Evolutionary conservation across 2,329 filamentous ascomycete genomes (phyloP), one percentile per base, ranked within the genome.

Genomic region (Herpotrichia juniperi): DNA sequence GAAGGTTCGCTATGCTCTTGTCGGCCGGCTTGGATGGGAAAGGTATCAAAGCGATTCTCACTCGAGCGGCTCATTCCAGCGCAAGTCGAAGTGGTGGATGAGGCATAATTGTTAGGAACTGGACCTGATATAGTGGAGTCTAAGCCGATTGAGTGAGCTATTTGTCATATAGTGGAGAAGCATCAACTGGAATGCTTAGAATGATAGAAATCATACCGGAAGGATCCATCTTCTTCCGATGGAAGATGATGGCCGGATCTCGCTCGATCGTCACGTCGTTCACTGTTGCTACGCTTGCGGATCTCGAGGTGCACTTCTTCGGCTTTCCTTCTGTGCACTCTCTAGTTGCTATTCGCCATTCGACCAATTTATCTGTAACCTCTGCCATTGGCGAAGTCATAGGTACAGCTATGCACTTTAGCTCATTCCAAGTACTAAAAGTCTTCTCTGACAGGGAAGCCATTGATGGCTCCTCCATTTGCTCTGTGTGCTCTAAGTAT

Each of bases 191-290:
- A 17, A 14, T n/a, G 17, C 30, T 8, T 14, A 34, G 28, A n/a
- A 39, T 30, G 58, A 31, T 67, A 68, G 31, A 25, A n/a, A 39
- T 30, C 59, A 31, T 67, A 68, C 67, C 60, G 46, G 34, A 40
- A 26, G 35, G 17, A 25, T 53, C 46, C 8, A 50, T 37, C 40
- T 53, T 56, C 47, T 54, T 62, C 17, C 54, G 50, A 49, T 54
- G 56, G 22, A 50, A 57, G 2, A 62, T 48, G 12, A 63, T 50
- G n/a, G 59, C 54, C 6, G 59, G 39, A 30, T 67, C 59, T 45
- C 34, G 4, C n/a, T 10, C n/a, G 12, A 32, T n/a, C 4, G 35
- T n/a, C 9, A 32, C n/a, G 14, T 51, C 55, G 26, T 57, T 64
- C 17, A 64, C 49, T 8, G 59, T 67, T 1, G 55, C 57, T 10